Conservation (phyloP, 768 basidiomycete species). For the Serendipita indica region DNA sequence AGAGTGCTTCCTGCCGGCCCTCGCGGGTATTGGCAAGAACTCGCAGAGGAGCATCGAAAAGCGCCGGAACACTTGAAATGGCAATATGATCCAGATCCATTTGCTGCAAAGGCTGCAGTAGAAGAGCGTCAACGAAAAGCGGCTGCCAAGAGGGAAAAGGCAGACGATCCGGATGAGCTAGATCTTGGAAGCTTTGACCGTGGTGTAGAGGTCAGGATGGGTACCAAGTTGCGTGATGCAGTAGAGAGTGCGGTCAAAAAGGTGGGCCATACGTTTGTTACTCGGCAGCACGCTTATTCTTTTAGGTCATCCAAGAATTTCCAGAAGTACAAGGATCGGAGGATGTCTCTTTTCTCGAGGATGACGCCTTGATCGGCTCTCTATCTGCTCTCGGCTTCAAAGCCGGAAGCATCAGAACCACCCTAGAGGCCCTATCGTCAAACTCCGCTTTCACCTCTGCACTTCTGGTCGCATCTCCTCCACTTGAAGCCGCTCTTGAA, state of each 20-base stretch:
- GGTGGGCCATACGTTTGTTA: constrained; percentile 27
- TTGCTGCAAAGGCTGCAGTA: constrained; percentile 53
- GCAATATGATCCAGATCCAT: constrained; percentile 85
- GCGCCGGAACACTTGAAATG: constrained; percentile 58
- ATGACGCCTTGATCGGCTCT: constrained; percentile 23
- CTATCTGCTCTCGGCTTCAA: constrained; percentile 47
- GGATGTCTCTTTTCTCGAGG: constrained; percentile 24
- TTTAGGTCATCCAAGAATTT: constrained; percentile 37
- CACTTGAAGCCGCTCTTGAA: constrained; percentile 67
- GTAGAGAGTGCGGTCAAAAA: constrained; percentile 72
- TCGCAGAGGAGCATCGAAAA: constrained; percentile 54
- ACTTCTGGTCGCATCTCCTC: constrained; percentile 42
- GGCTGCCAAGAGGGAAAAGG: constrained; percentile 30
- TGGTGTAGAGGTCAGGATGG: constrained; percentile 69
- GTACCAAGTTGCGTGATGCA: constrained; percentile 50
- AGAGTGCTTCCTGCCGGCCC: constrained; percentile 68
- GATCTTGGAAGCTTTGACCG: constrained; percentile 25
- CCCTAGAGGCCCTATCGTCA: constrained; percentile 39
- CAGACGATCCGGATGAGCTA: constrained; percentile 16
- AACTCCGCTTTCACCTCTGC: constrained; percentile 45
- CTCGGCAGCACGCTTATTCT: neutral
- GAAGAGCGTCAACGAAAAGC: constrained; percentile 49
- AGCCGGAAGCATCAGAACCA: constrained; percentile 21
- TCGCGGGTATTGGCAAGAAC: constrained; percentile 72
- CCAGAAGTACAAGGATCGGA: constrained; percentile 30